Evolutionary conservation across 2,329 filamentous ascomycete species (phyloP).

Genomic region (Scytalidium lignicola): DNA sequence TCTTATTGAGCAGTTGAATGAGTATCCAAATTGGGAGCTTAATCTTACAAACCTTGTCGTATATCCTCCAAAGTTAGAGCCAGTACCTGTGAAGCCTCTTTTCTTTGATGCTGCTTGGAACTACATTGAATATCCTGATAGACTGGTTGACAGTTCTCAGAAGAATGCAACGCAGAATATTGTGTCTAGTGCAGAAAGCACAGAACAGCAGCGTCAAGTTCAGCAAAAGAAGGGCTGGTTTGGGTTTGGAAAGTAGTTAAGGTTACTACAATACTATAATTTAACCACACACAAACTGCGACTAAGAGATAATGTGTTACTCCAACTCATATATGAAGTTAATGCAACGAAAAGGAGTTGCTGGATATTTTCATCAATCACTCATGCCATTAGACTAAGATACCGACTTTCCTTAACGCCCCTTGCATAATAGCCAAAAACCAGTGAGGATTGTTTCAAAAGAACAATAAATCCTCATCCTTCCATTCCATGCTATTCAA

Average conservation of each 20-base stretch:
- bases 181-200: constrained; percentile 22
- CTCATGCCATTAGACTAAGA: too few relatives aligned
- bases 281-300: neutral
- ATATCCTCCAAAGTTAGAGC: constrained; percentile 78
- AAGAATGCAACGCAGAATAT: constrained; percentile 17
- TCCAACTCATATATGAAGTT: too few relatives aligned
- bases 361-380: too few relatives aligned
- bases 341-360: too few relatives aligned
- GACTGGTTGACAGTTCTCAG: constrained; percentile 31
- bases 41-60: constrained; percentile 77
- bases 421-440: neutral
- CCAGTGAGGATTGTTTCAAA: constrained; percentile 39
- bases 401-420: neutral
- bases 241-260: constrained; percentile 46
- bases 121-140: constrained; percentile 86
- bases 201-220: constrained; percentile 31
- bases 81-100: constrained; percentile 86
- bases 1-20: constrained; percentile 67
- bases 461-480: constrained; percentile 70
- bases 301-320: too few relatives aligned
- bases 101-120: constrained; percentile 98
- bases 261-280: neutral
- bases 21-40: constrained; percentile 65
- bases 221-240: constrained; percentile 72
- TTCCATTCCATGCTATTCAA: constrained; percentile 62